phyloP scores from a whole-genome alignment of 345 rosid genomes.

The Kernera saxatilis region DNA sequence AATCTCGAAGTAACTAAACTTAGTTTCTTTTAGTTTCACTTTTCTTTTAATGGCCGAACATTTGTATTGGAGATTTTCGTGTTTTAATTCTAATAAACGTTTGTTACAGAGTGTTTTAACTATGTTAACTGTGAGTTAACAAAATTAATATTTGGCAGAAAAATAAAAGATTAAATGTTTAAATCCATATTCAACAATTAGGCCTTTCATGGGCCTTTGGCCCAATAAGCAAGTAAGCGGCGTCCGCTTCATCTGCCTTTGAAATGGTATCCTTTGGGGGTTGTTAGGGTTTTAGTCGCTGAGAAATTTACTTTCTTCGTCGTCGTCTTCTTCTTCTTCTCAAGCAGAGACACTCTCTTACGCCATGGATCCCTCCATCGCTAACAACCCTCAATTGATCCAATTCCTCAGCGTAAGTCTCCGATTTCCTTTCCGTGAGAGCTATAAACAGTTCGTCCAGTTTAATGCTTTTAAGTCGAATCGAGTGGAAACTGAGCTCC shows the following conservation, averaged over 20 bases:
- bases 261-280: not conserved
- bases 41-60: no score
- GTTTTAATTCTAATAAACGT: no score
- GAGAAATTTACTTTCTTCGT: not conserved
- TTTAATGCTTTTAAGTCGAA: not conserved
- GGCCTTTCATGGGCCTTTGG: not conserved
- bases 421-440: not conserved
- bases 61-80: no score
- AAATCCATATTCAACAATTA: not conserved
- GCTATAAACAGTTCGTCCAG: not conserved
- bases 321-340: not conserved
- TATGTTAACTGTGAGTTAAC: no score
- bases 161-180: no score
- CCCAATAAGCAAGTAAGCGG: not conserved
- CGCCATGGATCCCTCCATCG: slow-evolving; percentile 38
- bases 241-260: not conserved
- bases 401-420: slow-evolving; percentile 50
- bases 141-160: no score
- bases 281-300: slow-evolving; percentile 21
- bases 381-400: slow-evolving; percentile 49
- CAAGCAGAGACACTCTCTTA: slow-evolving; percentile 4
- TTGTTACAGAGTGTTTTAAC: no score
- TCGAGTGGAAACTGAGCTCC: not conserved
- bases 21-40: no score
- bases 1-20: no score